These are phyloP conservation scores for Candida sanyaensis DNA, from an alignment of 1,139 yeast genomes.

Conservation along the genomic window DNA sequence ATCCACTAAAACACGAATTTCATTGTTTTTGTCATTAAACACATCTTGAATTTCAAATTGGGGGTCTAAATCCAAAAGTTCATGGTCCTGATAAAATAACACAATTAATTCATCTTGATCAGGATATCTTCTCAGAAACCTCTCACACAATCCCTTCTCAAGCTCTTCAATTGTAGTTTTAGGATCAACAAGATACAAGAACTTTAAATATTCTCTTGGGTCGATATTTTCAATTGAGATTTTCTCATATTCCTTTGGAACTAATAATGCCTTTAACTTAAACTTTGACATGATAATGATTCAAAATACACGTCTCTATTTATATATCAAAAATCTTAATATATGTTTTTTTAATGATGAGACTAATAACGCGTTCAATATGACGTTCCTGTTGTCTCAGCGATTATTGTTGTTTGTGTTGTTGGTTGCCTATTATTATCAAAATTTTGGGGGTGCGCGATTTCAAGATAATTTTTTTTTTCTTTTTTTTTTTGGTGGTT, in stretches of 20 bases:
- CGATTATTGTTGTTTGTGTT: neutral
- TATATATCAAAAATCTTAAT: no score
- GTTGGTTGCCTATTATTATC: no score
- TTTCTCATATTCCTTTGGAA: constrained; percentile 28
- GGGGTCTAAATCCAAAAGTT: constrained; percentile 75
- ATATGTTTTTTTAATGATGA: no score
- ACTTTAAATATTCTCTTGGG: constrained; percentile 36
- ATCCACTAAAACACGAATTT: constrained; percentile 55
- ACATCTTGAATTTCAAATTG: constrained; percentile 64
- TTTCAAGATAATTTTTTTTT: no score
- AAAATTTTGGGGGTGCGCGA: no score
- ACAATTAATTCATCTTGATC: constrained; percentile 53
- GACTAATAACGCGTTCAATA: no score
- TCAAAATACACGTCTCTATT: neutral
- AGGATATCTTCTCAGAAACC: constrained; percentile 58
- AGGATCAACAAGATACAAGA: constrained; percentile 61
- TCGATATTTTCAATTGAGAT: constrained; percentile 17
- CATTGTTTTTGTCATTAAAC: constrained; percentile 54
- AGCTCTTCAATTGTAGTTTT: constrained; percentile 45
- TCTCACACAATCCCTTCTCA: constrained; percentile 42
- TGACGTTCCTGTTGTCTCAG: no score
- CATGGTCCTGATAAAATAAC: constrained; percentile 60
- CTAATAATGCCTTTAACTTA: constrained; percentile 41
- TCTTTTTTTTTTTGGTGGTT: neutral
- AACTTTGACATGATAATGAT: constrained; percentile 24